Percentiles rank a stretch among this genome's conserved stretches.
These are phyloP conservation scores for Mycena haematopus DNA, from an alignment of 768 basidiomycete genomes.

Conservation along the genomic window DNA sequence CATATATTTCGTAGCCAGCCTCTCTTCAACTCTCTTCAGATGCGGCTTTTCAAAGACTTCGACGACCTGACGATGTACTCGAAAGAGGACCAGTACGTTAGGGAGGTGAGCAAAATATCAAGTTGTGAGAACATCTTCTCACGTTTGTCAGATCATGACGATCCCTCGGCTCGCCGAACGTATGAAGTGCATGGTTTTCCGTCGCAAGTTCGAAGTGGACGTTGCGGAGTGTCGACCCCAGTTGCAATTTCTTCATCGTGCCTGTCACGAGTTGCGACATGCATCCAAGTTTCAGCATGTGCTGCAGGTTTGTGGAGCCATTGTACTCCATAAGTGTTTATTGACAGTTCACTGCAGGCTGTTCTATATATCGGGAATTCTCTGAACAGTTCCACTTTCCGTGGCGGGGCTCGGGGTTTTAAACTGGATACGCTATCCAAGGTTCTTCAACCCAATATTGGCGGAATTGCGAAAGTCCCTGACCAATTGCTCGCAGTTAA, in stretches of 20 bases:
- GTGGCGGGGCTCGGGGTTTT: constrained; percentile 86
- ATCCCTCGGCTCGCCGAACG: constrained; percentile 80
- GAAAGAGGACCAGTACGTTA: constrained; percentile 85
- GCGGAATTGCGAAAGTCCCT: constrained; percentile 3
- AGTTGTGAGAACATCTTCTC: not conserved
- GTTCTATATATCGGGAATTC: constrained; percentile 82
- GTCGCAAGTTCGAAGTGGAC: constrained; percentile 81
- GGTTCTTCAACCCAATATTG: constrained; percentile 47
- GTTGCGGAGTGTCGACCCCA: constrained; percentile 87
- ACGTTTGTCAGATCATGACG: constrained; percentile 63
- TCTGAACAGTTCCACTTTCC: constrained; percentile 81
- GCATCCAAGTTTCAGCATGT: constrained; percentile 73
- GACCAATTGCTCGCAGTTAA: constrained; percentile 56
- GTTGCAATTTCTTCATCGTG: constrained; percentile 72
- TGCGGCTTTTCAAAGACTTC: constrained; percentile 69
- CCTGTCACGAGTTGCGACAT: constrained; percentile 69
- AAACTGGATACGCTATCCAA: constrained; percentile 82
- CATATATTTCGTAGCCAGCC: not conserved
- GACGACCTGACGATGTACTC: constrained; percentile 76
- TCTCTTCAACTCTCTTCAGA: constrained; percentile 42
- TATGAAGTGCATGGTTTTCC: constrained; percentile 83
- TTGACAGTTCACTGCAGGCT: constrained; percentile 46
- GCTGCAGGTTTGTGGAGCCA: constrained; percentile 55
- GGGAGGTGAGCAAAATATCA: constrained; percentile 56
- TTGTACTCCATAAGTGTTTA: not conserved